Conservation (phyloP, 225 moss, liverwort and hornwort genomes). For the Pseudoscleropodium purum region DNA sequence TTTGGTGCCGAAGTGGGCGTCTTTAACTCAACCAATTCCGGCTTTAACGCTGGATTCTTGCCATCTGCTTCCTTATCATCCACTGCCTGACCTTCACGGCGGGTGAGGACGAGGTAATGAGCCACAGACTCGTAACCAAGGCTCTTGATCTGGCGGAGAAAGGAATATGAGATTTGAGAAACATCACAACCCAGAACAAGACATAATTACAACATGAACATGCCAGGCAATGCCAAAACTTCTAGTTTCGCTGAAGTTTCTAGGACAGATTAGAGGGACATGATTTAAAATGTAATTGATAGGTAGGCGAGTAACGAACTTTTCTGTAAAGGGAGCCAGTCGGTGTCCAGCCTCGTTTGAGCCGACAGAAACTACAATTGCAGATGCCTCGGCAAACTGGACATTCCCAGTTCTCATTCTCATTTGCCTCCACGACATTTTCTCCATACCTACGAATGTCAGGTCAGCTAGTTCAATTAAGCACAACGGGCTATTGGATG, state of each 20-base stretch:
- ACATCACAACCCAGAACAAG: neutral
- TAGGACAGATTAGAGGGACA: neutral
- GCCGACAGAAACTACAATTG: constrained; percentile 88
- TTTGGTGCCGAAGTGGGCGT: neutral
- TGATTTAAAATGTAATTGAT: neutral
- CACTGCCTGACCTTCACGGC: constrained; percentile 1
- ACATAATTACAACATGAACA: neutral
- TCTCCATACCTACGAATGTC: constrained; percentile 65
- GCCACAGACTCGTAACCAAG: constrained; percentile 64
- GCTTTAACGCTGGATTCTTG: neutral
- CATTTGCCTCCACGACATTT: constrained; percentile 62
- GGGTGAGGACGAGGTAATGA: constrained; percentile 57
- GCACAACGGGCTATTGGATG: neutral
- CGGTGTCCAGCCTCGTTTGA: constrained; percentile 75
- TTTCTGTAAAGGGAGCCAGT: constrained; percentile 64
- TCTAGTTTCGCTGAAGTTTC: no score
- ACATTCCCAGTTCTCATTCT: constrained; percentile 65
- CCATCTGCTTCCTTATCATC: neutral
- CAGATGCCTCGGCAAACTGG: constrained; percentile 85
- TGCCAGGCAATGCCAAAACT: neutral
- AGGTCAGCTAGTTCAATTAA: neutral
- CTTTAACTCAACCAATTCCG: neutral
- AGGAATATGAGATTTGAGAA: neutral
- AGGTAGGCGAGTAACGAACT: constrained; percentile 22
- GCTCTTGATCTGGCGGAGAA: constrained; percentile 10